Conservation (phyloP, 805 yeast genomes). For the Yarrowia osloensis region DNA sequence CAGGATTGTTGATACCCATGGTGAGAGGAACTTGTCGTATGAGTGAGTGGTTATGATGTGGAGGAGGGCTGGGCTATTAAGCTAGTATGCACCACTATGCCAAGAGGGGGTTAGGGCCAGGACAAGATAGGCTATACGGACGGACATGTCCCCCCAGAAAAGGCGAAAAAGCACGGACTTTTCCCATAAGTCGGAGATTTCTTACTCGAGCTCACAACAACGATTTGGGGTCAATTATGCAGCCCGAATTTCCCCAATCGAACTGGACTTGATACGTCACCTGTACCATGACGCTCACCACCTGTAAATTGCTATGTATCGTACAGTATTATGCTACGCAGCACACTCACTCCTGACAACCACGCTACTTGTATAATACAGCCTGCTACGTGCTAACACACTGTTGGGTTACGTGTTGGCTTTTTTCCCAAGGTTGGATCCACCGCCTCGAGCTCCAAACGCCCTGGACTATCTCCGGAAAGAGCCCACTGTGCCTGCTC, state of each 20-base stretch:
- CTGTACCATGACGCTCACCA: background rate
- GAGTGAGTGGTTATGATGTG: slow-evolving; percentile 5
- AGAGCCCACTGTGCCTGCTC: background rate
- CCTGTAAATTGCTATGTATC: no score
- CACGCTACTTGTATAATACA: no score
- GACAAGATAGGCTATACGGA: background rate
- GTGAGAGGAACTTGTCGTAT: background rate
- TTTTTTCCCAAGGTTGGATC: background rate
- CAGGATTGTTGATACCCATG: slow-evolving; percentile 90
- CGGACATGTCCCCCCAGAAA: background rate
- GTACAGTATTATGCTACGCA: no score
- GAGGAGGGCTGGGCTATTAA: slow-evolving; percentile 13
- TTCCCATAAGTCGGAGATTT: background rate
- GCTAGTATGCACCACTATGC: slow-evolving; percentile 1
- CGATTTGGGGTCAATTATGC: background rate
- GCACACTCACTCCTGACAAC: no score
- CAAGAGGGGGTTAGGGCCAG: slow-evolving; percentile 8
- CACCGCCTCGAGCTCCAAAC: background rate
- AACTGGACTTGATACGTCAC: background rate
- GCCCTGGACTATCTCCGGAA: background rate
- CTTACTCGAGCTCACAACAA: no score
- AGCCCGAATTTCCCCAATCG: background rate
- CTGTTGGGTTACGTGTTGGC: background rate
- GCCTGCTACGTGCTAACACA: background rate
- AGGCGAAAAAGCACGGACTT: background rate